phyloP scores from a whole-genome alignment of 148 eudicot genomes.

The Spergularia marina region DNA sequence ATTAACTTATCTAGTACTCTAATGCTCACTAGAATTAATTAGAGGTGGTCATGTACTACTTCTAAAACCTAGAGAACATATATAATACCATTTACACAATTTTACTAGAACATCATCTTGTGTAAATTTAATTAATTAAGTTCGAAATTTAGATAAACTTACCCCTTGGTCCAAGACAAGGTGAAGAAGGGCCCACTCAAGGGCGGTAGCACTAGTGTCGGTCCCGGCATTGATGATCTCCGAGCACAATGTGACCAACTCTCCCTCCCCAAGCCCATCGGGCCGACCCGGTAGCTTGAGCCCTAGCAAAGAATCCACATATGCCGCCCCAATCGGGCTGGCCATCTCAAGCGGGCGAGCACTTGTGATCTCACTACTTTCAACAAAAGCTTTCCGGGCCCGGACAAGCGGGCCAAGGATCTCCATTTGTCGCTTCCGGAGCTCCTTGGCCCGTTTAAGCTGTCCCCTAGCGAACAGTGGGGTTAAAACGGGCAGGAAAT shows the following conservation, averaged over 20 bases:
- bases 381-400: constrained; percentile 56
- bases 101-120: too few species aligned
- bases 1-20: too few species aligned
- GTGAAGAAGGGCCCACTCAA: constrained; percentile 89
- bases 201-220: constrained; percentile 76
- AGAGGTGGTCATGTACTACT: too few species aligned
- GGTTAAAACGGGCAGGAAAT: constrained; percentile 67
- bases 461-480: constrained; percentile 59
- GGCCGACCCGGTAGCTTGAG: constrained; percentile 47
- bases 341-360: constrained; percentile 55
- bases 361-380: constrained; percentile 39
- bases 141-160: neutral
- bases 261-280: constrained; percentile 55
- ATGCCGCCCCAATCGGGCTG: constrained; percentile 89
- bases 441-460: constrained; percentile 51
- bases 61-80: too few species aligned
- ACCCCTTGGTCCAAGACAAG: constrained; percentile 65
- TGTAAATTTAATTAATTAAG: neutral
- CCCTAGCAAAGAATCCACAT: constrained; percentile 66
- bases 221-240: constrained; percentile 92
- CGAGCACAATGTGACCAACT: constrained; percentile 73
- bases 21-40: too few species aligned
- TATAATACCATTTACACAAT: too few species aligned
- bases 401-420: constrained; percentile 63
- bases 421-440: constrained; percentile 65